These are phyloP conservation scores for Candida xiaguanensis DNA, from an alignment of 805 yeast genomes.

Conservation along the genomic window DNA sequence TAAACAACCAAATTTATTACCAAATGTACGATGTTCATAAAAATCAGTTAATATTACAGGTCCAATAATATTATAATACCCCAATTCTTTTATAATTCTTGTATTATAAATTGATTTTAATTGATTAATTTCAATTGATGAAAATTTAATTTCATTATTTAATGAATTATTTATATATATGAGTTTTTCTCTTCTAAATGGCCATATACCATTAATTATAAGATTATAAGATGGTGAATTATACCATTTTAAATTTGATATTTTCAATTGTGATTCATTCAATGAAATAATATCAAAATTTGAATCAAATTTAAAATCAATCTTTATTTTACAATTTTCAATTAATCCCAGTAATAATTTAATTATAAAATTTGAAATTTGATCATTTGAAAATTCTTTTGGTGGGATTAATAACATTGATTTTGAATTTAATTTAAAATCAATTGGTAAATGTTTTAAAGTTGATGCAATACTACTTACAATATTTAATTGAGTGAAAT, in stretches of 20 bases:
- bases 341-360: conserved; percentile 41
- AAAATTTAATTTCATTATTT: not conserved
- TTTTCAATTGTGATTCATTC: conserved; percentile 3
- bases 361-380: conserved; percentile 25
- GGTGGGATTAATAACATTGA: conserved; percentile 17
- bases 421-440: conserved; percentile 26
- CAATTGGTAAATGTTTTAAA: conserved; percentile 43
- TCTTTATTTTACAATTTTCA: conserved; percentile 3
- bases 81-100: conserved; percentile 51
- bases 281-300: conserved; percentile 3
- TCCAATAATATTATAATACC: conserved; percentile 47
- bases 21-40: conserved; percentile 56
- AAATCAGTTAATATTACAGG: conserved; percentile 57
- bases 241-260: not conserved
- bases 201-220: conserved; percentile 2
- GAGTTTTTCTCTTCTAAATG: conserved; percentile 3
- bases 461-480: conserved; percentile 53
- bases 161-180: conserved; percentile 8
- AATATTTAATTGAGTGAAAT: conserved; percentile 49
- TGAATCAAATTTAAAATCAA: not conserved
- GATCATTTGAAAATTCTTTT: conserved; percentile 17
- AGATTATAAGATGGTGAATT: not conserved
- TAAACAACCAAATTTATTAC: conserved; percentile 51
- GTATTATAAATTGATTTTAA: conserved; percentile 19
- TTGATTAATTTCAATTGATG: not conserved